Percentiles rank a stretch among this genome's conserved stretches.
phyloP scores from a whole-genome alignment of 2,329 filamentous ascomycete genomes.

The Alternaria novae-zelandiae region DNA sequence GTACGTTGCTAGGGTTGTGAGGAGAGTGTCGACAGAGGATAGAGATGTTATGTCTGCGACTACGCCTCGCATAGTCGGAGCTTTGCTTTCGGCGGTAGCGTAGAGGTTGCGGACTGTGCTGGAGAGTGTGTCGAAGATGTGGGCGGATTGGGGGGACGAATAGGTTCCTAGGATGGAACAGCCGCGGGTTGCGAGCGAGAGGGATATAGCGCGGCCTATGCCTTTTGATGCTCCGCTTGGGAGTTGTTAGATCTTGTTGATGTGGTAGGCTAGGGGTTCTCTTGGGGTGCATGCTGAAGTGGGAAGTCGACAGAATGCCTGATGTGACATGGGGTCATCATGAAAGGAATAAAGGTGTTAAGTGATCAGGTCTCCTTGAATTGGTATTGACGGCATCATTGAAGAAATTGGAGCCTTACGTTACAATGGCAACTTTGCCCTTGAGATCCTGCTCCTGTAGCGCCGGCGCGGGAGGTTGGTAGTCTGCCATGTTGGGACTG shows the following conservation, averaged over 20 bases:
- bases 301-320: not conserved
- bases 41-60: conserved; percentile 31
- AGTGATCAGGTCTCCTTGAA: fast-evolving
- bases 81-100: not conserved
- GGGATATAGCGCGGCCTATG: conserved; percentile 38
- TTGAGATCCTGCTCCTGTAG: conserved; percentile 37
- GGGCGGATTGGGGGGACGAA: conserved; percentile 28
- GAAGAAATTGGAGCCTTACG: conserved; percentile 20
- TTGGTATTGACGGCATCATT: not conserved
- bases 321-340: not conserved
- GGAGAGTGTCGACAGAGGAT: conserved; percentile 17
- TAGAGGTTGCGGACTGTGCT: conserved; percentile 28
- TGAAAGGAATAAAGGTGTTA: not conserved
- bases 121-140: conserved; percentile 32
- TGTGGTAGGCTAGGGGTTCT: too few species aligned
- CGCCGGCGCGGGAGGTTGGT: conserved; percentile 24
- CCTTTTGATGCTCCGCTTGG: conserved; percentile 37
- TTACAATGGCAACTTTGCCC: conserved; percentile 41
- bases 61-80: conserved; percentile 25
- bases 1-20: conserved; percentile 11
- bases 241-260: not conserved
- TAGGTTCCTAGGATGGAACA: conserved; percentile 40
- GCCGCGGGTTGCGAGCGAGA: conserved; percentile 37
- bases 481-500: conserved; percentile 24
- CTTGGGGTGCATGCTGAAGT: not conserved